Base-by-base conservation (phyloP, 257 asterid genomes). In the Echites panduratus region DNA sequence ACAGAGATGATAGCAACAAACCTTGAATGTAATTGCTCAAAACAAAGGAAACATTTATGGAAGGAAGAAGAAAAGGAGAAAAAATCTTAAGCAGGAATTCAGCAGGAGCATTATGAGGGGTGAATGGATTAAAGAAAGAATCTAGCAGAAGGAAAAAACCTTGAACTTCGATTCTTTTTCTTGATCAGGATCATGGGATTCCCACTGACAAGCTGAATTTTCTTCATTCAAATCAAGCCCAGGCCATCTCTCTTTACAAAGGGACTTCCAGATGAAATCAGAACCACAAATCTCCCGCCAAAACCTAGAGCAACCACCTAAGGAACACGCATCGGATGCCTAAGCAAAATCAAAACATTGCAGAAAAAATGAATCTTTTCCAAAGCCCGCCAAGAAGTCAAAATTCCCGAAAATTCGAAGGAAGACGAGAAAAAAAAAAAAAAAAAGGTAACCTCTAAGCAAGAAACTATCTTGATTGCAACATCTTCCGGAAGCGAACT, bases 291-390 rank as follows among this genome's bases (percentile, higher is more conserved):
- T 72, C 70, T 84, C 90, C 83, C 89, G 79, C 98, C 97, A 93
- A 64, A 84, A 89, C 84, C 88, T 86, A n/a, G 95, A 93, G 77
- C 97, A 90, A 74, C 96, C 76, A 26, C 97, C 93, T 79, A 93
- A 79, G 2, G 98, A 89, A 77, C 95, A 93, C 54, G 90, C 85
- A 74, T 89, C 98, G 64, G 73, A 22, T 38, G 72, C 96, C 97
- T 93, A 29, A 32, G 7, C 50, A 57, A 64, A 13, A 68, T 29
- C 3, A 35, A 47, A 40, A 63, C 16, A 11, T 65, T 43, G 47
- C 7, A 52, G 47, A 70, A 49, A n/a, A 32, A 70, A 65, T 27
- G 16, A 66, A 24, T 74, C 52, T 70, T 72, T 69, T 24, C 1
- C 9, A 69, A 9, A 79, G 35, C 75, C 81, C 70, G 0, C 29